A percentile compares a stretch with the other conserved stretches of the same genome.
phyloP scores from a whole-genome alignment of 2,329 filamentous ascomycete genomes.

The Polytolypa hystricis region DNA sequence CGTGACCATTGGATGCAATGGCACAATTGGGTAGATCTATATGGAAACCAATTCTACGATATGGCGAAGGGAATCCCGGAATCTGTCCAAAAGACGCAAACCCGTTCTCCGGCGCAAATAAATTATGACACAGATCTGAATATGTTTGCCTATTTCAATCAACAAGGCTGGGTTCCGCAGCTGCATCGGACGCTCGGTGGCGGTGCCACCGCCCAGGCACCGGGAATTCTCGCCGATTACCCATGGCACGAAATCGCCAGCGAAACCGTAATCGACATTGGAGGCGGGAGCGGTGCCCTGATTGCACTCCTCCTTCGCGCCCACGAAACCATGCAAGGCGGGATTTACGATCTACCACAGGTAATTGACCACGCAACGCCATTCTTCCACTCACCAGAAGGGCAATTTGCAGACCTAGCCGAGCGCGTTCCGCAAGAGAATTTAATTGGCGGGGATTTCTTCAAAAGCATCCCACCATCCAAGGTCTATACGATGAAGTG shows the following conservation, averaged over 20 bases:
- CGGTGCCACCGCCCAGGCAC: background rate
- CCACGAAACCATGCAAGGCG: slow-evolving; percentile 22
- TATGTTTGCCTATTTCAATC: slow-evolving; percentile 33
- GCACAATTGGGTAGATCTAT: slow-evolving; percentile 35
- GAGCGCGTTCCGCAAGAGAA: slow-evolving; percentile 18
- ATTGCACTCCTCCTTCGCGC: slow-evolving; percentile 25
- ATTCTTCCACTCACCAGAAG: slow-evolving; percentile 18
- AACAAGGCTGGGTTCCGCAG: background rate
- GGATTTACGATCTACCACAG: slow-evolving; percentile 24
- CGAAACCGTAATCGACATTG: slow-evolving; percentile 28
- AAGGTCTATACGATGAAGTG: slow-evolving; percentile 30
- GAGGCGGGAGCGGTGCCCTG: slow-evolving; percentile 31
- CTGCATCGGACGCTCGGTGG: background rate
- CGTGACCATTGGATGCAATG: slow-evolving; percentile 36
- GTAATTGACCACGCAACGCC: slow-evolving; percentile 24
- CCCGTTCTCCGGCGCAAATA: slow-evolving; percentile 28
- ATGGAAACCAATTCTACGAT: slow-evolving; percentile 36
- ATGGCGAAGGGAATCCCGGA: slow-evolving; percentile 31
- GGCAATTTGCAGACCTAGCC: slow-evolving; percentile 24
- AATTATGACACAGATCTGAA: slow-evolving; percentile 25
- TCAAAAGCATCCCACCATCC: slow-evolving; percentile 21
- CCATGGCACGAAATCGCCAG: slow-evolving; percentile 26
- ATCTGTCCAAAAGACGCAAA: slow-evolving; percentile 14
- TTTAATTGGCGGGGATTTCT: slow-evolving; percentile 31
- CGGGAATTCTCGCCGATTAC: background rate